phyloP scores from a whole-genome alignment of 2,329 filamentous ascomycete species.

The Xylariaceae sp. region DNA sequence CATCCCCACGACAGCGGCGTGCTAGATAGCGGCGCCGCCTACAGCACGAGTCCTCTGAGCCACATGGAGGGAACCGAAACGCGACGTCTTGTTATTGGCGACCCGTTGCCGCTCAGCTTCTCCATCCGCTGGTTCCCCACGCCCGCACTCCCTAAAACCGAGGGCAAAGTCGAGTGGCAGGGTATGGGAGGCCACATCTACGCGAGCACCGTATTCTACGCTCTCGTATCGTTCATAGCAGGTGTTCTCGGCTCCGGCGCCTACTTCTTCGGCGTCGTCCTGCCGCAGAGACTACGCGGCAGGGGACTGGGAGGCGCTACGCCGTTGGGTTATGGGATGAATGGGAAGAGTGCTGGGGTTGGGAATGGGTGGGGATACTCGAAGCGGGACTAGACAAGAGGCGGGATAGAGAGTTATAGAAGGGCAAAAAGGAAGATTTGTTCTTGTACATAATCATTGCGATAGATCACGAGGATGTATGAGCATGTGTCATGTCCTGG shows the following conservation, averaged over 20 bases:
- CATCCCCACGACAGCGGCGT: slow-evolving; percentile 69
- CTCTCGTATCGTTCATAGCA: slow-evolving; percentile 54
- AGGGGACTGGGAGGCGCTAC: slow-evolving; percentile 53
- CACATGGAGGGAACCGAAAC: slow-evolving; percentile 50
- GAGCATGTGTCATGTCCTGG: not conserved
- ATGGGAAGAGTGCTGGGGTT: slow-evolving; percentile 31
- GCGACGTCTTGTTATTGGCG: slow-evolving; percentile 78
- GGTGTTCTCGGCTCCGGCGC: slow-evolving; percentile 51
- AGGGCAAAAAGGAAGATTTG: not conserved
- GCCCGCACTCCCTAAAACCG: slow-evolving; percentile 64
- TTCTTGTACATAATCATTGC: slow-evolving; percentile 14
- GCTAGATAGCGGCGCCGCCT: slow-evolving; percentile 82
- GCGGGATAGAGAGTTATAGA: not conserved
- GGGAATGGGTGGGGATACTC: slow-evolving; percentile 60
- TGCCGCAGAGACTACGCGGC: slow-evolving; percentile 51
- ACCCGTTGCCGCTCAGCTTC: slow-evolving; percentile 74
- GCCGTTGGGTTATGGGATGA: slow-evolving; percentile 53
- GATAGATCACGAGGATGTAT: slow-evolving; percentile 14
- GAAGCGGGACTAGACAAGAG: slow-evolving; percentile 43
- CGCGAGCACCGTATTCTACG: slow-evolving; percentile 61
- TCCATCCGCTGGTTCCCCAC: slow-evolving; percentile 84
- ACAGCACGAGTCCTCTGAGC: slow-evolving; percentile 71
- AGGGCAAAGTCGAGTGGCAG: slow-evolving; percentile 61
- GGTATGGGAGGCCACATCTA: slow-evolving; percentile 62
- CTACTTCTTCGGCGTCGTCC: slow-evolving; percentile 58